phyloP scores from a whole-genome alignment of 2,329 filamentous ascomycete genomes.

The Periconia macrospinosa region DNA sequence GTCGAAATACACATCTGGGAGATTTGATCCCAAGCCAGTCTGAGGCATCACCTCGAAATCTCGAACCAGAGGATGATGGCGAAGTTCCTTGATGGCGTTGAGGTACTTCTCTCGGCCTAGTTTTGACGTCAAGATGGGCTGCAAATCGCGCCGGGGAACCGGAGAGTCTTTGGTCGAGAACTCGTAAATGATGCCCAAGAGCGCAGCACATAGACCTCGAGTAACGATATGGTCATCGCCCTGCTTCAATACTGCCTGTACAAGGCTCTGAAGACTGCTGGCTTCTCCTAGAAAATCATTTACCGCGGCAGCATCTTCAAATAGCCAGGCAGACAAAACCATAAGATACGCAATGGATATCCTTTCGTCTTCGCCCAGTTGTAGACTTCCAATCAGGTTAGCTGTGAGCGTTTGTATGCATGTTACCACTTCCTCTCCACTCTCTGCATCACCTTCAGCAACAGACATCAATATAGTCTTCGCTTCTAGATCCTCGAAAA shows the following conservation, averaged over 20 bases:
- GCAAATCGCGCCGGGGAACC: constrained; percentile 77
- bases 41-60: constrained; percentile 88
- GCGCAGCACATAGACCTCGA: constrained; percentile 79
- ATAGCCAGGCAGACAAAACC: constrained; percentile 86
- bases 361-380: constrained; percentile 75
- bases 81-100: constrained; percentile 75
- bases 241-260: constrained; percentile 67
- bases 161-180: constrained; percentile 98
- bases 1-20: constrained; percentile 86
- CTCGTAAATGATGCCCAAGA: constrained; percentile 89
- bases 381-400: constrained; percentile 79
- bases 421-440: constrained; percentile 92
- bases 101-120: constrained; percentile 87
- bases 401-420: constrained; percentile 86
- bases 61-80: constrained; percentile 75
- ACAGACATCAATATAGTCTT: constrained; percentile 80
- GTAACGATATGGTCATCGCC: constrained; percentile 64
- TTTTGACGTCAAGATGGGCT: constrained; percentile 73
- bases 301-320: constrained; percentile 86
- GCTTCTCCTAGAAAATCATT: constrained; percentile 92
- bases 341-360: constrained; percentile 85
- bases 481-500: constrained; percentile 77
- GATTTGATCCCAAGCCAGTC: constrained; percentile 53
- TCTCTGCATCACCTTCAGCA: constrained; percentile 84
- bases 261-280: constrained; percentile 84